Percentiles rank a stretch among this genome's conserved stretches.
These are phyloP conservation scores for Xylaria telfairii DNA, from an alignment of 495 filamentous ascomycete genomes.

Conservation along the genomic window DNA sequence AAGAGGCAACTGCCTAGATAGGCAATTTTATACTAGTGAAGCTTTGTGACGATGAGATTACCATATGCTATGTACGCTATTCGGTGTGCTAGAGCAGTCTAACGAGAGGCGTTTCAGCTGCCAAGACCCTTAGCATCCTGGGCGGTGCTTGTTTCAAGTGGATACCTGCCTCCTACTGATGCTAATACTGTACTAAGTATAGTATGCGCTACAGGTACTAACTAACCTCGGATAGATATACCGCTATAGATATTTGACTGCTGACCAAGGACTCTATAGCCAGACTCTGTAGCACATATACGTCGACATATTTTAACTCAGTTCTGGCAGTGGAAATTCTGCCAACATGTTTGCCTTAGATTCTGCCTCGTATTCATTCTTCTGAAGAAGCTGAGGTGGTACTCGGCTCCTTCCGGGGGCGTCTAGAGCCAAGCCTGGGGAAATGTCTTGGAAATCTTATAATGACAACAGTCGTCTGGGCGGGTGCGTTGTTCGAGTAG, in stretches of 20 bases:
- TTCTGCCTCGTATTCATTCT: not conserved
- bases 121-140: conserved; percentile 36
- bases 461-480: not conserved
- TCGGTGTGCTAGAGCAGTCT: conserved; percentile 3
- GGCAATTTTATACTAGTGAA: not conserved
- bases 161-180: not conserved
- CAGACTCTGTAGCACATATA: not conserved
- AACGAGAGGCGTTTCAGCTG: conserved; percentile 31
- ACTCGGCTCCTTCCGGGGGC: not conserved
- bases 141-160: conserved; percentile 10
- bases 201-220: no score
- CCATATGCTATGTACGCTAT: not conserved
- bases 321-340: not conserved
- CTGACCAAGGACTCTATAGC: not conserved
- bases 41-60: not conserved
- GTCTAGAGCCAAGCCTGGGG: not conserved
- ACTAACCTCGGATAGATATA: no score
- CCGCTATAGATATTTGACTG: not conserved
- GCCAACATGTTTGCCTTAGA: not conserved
- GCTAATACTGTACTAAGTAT: no score
- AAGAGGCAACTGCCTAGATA: not conserved
- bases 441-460: conserved; percentile 2
- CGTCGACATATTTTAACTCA: not conserved
- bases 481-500: not conserved
- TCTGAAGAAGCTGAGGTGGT: not conserved